Conservation (phyloP, 345 rosid species). For the Corchorus capsularis region DNA sequence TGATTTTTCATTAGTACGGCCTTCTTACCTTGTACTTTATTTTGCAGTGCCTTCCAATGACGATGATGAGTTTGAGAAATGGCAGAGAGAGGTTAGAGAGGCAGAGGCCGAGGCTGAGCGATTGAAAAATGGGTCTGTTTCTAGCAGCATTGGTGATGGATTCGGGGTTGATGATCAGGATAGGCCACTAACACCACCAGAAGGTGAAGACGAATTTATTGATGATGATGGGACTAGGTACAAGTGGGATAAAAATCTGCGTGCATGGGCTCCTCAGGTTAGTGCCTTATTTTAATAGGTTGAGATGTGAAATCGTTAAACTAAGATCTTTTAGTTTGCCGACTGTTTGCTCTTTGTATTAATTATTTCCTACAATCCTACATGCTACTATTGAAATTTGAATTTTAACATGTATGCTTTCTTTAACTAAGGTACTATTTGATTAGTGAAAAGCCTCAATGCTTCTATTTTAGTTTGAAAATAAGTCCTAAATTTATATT, state of each 20-base stretch:
- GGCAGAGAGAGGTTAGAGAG: constrained; percentile 80
- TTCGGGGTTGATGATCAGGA: constrained; percentile 39
- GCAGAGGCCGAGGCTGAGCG: constrained; percentile 65
- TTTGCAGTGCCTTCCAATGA: constrained; percentile 48
- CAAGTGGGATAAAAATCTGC: constrained; percentile 74
- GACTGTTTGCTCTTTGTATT: background rate
- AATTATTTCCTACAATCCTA: background rate
- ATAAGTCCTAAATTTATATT: no score
- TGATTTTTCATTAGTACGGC: background rate
- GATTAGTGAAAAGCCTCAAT: no score
- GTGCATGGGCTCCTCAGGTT: constrained; percentile 98
- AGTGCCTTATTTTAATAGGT: constrained; percentile 22
- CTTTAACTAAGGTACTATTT: no score
- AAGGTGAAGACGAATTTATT: constrained; percentile 88
- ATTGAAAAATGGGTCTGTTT: constrained; percentile 51
- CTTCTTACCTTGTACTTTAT: constrained; percentile 31
- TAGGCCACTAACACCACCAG: constrained; percentile 65
- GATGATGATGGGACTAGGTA: constrained; percentile 94
- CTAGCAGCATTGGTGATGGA: constrained; percentile 29
- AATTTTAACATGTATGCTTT: no score
- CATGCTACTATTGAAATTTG: no score
- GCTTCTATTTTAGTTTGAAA: no score
- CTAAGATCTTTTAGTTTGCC: background rate
- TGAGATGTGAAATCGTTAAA: constrained; percentile 1
- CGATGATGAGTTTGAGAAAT: constrained; percentile 76